Evolutionary conservation across 139 green algal species (phyloP).

Genomic region (Penium margaritaceum): DNA sequence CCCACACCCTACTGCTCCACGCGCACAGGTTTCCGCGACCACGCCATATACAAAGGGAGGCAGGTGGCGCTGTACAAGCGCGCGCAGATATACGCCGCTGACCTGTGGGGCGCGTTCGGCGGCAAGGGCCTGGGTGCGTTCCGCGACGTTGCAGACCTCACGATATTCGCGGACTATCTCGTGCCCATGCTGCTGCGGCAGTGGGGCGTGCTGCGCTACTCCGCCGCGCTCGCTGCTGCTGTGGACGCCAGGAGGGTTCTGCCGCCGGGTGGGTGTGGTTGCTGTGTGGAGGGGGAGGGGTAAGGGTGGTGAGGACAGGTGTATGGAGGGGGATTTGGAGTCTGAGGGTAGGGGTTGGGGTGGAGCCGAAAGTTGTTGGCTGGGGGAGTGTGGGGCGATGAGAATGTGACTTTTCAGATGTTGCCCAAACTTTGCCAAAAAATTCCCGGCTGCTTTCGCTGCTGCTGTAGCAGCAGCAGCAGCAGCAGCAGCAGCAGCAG

Average conservation of each 20-base stretch:
- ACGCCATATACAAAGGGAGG: slow-evolving; percentile 59
- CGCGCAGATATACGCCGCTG: slow-evolving; percentile 86
- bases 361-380: too few relatives aligned
- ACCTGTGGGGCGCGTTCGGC: slow-evolving; percentile 78
- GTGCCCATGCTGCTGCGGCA: slow-evolving; percentile 41
- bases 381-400: too few relatives aligned
- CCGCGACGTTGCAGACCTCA: slow-evolving; percentile 70
- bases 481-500: too few relatives aligned
- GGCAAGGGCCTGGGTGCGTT: slow-evolving; percentile 69
- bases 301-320: too few relatives aligned
- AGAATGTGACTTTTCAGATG: too few relatives aligned
- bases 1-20: too few relatives aligned
- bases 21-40: slow-evolving; percentile 81
- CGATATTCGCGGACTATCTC: slow-evolving; percentile 88
- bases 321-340: too few relatives aligned
- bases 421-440: too few relatives aligned
- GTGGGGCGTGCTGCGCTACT: slow-evolving; percentile 31
- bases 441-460: too few relatives aligned
- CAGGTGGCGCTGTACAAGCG: slow-evolving; percentile 91
- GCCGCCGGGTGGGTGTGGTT: slow-evolving; percentile 11
- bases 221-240: background rate
- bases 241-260: slow-evolving; percentile 4
- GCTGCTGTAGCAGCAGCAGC: too few relatives aligned
- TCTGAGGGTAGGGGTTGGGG: too few relatives aligned
- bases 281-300: too few relatives aligned